These are phyloP conservation scores for Phaseolus coccineus DNA, from an alignment of 331 rosid species.

Conservation along the genomic window DNA sequence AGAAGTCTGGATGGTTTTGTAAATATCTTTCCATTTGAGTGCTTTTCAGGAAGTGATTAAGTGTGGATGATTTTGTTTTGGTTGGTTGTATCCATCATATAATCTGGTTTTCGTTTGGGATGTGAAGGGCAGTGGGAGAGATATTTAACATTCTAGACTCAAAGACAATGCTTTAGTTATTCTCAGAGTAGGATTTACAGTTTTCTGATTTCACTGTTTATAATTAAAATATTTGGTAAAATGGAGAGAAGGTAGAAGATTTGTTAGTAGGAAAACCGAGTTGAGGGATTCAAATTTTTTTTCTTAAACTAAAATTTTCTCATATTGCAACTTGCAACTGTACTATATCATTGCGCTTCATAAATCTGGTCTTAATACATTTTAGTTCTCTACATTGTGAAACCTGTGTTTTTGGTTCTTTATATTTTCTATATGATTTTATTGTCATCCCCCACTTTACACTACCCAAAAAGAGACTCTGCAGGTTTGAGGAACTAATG, in stretches of 20 bases:
- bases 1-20: constrained; percentile 26
- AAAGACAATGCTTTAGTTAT: not conserved
- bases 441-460: constrained; percentile 11
- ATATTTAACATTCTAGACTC: not conserved
- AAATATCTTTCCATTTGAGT: constrained; percentile 32
- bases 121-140: constrained; percentile 32
- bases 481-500: constrained; percentile 13
- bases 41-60: not conserved
- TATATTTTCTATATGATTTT: not conserved
- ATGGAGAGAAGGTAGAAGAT: constrained; percentile 22
- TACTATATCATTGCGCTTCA: not conserved
- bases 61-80: constrained; percentile 4
- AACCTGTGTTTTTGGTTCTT: not conserved
- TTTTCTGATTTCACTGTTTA: constrained; percentile 10
- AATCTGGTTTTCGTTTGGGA: constrained; percentile 18
- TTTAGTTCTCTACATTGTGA: not conserved
- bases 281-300: not conserved
- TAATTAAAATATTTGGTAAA: constrained; percentile 28
- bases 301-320: not conserved
- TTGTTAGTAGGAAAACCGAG: not conserved
- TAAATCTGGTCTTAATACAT: not conserved
- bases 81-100: not conserved
- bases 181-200: constrained; percentile 13
- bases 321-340: not conserved
- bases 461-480: not conserved